Evolutionary conservation across 2,329 filamentous ascomycete genomes (phyloP), one percentile per base, ranked within the genome.

Genomic region (Fusarium devonianum): DNA sequence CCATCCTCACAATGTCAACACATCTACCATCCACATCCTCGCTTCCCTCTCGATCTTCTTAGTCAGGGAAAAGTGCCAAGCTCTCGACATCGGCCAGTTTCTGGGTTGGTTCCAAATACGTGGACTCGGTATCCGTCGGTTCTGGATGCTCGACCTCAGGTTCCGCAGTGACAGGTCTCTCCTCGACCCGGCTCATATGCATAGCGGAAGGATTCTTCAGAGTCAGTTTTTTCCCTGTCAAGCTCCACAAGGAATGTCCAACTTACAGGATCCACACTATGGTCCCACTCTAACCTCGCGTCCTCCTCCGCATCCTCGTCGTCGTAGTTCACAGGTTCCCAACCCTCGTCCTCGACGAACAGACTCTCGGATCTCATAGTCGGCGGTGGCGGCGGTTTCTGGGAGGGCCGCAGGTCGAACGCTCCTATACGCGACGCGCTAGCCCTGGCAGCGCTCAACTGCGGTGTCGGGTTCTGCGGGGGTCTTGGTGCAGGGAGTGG

Each of bases 341-440:
- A 93, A 33, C 80, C 77, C 54, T 90, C 87, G 17, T 90, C 87
- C 21, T 90, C 85, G n/a, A 92, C 79, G 63, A 92, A 92, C 5
- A 92, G 75, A 39, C 85, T 86, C 43, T 90, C 84, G 1, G 85
- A 81, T 49, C 84, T 78, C 35, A 84, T 75, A 17, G 82, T 84
- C 11, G 83, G 76, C 11, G 80, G 77, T 12, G 81, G 79, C 2
- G 78, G 78, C 3, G 79, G 78, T 22, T 75, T 73, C 46, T 82
- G 81, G 3, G 79, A 80, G 12, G 80, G 79, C n/a, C 79, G 73
- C 67, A 78, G 54, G 70, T 80, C 64, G 68, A 79, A 70, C 56
- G 72, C 53, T 43, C 70, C 61, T 58, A 73, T 64, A 53, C 69
- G 62, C 40, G 69, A 67, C 48, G 68, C 67, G 55, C 67, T 68